Evolutionary conservation across 2,329 filamentous ascomycete species (phyloP).

Genomic region (Tympanopsis confertula): DNA sequence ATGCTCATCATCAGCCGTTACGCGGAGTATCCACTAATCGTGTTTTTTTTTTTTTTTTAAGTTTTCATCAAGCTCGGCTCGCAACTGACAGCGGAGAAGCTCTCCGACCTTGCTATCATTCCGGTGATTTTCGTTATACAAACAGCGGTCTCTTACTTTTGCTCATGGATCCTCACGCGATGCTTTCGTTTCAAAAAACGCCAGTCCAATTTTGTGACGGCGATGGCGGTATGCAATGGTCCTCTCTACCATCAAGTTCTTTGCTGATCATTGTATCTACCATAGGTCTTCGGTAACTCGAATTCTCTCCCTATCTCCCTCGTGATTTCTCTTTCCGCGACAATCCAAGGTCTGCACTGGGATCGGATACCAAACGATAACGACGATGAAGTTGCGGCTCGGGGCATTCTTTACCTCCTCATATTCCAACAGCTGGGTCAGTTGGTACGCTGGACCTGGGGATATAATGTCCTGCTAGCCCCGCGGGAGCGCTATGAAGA

Average conservation of each 20-base stretch:
- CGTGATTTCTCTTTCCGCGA: conserved; percentile 86
- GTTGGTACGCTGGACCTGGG: conserved; percentile 94
- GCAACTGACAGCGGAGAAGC: conserved; percentile 82
- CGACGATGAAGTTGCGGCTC: conserved; percentile 84
- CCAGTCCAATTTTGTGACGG: conserved; percentile 85
- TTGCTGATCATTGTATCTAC: too few relatives aligned
- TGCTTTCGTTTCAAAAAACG: conserved; percentile 73
- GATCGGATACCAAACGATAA: conserved; percentile 82
- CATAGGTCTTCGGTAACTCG: conserved; percentile 78
- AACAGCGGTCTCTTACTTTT: conserved; percentile 73
- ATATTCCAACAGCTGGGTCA: conserved; percentile 98
- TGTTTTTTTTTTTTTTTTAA: conserved; percentile 24
- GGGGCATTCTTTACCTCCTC: conserved; percentile 87
- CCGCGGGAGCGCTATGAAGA: conserved; percentile 65
- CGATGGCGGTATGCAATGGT: conserved; percentile 57
- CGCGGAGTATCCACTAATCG: too few relatives aligned
- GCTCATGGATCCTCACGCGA: conserved; percentile 59
- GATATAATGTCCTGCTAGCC: conserved; percentile 86
- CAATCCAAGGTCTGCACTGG: conserved; percentile 86
- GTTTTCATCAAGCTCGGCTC: conserved; percentile 96
- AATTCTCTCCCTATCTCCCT: conserved; percentile 96
- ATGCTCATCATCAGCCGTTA: conserved; percentile 8
- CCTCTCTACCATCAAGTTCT: too few relatives aligned
- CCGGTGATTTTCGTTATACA: conserved; percentile 88
- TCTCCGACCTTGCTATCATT: conserved; percentile 82